Evolutionary conservation across 2,329 filamentous ascomycete genomes (phyloP), one percentile per base, ranked within the genome.

Genomic region (Fusarium duplospermum): DNA sequence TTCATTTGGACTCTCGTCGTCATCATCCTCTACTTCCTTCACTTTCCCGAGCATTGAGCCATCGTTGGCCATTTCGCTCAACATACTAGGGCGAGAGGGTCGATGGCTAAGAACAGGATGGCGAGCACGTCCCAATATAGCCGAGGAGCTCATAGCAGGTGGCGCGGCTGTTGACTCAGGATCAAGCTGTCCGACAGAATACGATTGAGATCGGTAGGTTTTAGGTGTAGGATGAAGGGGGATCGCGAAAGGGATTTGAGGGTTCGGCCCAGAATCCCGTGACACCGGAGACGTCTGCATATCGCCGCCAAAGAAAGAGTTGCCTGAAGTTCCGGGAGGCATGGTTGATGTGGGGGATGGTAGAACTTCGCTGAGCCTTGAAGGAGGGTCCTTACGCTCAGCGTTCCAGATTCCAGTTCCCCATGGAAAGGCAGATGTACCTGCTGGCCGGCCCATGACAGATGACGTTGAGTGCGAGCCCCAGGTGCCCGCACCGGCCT

Each of bases 181-280:
- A 62, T 98, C 95, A 70, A 95, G 87, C 81, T 98, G 95, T 6
- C 95, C 95, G 57, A 97, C 96, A 0, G 96, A 98, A 82, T 98
- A 98, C 6, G 96, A 98, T 82, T 98, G 94, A 7, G 96, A 99
- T 50, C 96, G 92, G 78, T 97, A 96, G 1, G 94, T 95, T 83
- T 98, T 98, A 2, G 94, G 94, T 0, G 94, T 96, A 1, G 96
- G 95, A 72, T 97, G 94, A 22, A 97, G 87, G 5, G 95, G 95
- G 75, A 97, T 97, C 8, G 93, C 89, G 78, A 97, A 97, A 1
- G 94, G 94, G 63, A 97, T 93, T 72, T 96, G 91, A 75, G 87
- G 83, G 71, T 89, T 92, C 47, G 86, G 85, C 36, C 82, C 87
- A 76, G 82, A 87, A 76, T 89, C 89, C 79, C 86, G 87, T 56